Percentiles rank a stretch among this genome's conserved stretches.
Conservation (phyloP, 2,329 filamentous ascomycete species). For the Fusarium haematococcum region DNA sequence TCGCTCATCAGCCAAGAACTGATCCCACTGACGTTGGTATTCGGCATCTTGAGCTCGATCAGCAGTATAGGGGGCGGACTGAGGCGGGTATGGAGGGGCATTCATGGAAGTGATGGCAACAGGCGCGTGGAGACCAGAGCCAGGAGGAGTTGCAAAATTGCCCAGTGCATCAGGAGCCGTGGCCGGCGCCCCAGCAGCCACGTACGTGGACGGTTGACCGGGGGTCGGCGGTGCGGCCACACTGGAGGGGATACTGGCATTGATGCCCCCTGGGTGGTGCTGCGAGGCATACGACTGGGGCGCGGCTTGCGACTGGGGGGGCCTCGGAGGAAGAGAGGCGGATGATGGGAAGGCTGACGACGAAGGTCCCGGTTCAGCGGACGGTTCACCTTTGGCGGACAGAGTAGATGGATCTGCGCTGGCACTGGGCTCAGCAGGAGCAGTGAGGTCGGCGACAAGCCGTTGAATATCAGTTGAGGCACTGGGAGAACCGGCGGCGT, state of each 20-base stretch:
- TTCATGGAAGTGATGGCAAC: conserved; percentile 46
- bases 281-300: conserved; percentile 54
- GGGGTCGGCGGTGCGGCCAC: conserved; percentile 47
- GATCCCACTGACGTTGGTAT: conserved; percentile 76
- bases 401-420: conserved; percentile 46
- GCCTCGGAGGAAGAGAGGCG: conserved; percentile 61
- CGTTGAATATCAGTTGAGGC: conserved; percentile 54
- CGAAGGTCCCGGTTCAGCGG: conserved; percentile 41
- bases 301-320: conserved; percentile 54
- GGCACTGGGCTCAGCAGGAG: conserved; percentile 48
- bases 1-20: conserved; percentile 78
- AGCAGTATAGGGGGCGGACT: conserved; percentile 43
- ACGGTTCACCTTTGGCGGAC: conserved; percentile 42
- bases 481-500: conserved; percentile 45
- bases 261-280: conserved; percentile 49
- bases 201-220: conserved; percentile 50
- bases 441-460: conserved; percentile 57
- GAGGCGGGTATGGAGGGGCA: conserved; percentile 48
- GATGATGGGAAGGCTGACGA: conserved; percentile 52
- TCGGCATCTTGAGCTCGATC: conserved; percentile 55
- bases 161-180: conserved; percentile 48
- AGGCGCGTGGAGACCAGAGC: conserved; percentile 46
- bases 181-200: conserved; percentile 48
- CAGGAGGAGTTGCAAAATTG: conserved; percentile 46
- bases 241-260: conserved; percentile 46